phyloP scores from a whole-genome alignment of 257 asterid species.

The Solanum gandarillasii region DNA sequence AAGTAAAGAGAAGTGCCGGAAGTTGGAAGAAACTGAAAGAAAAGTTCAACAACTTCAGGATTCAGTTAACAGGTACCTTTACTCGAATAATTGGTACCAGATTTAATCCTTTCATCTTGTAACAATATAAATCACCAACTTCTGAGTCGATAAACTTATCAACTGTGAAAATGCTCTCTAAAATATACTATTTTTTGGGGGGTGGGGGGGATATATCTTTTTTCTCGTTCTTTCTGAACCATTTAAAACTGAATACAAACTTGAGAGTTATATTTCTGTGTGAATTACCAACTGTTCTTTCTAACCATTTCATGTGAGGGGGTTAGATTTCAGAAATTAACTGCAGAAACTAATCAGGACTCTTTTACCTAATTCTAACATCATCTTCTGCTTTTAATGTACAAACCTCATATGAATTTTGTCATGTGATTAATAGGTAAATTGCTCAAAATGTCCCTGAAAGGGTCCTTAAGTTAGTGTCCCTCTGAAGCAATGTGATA shows the following conservation, averaged over 20 bases:
- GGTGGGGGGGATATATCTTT: background rate
- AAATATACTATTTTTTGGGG: background rate
- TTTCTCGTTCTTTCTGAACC: background rate
- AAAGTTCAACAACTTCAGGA: slow-evolving; percentile 82
- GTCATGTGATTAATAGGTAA: background rate
- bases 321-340: background rate
- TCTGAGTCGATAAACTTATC: background rate
- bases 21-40: slow-evolving; percentile 83
- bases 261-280: background rate
- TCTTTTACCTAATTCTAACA: background rate
- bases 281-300: background rate
- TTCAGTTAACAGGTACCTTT: slow-evolving; percentile 65
- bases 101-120: background rate
- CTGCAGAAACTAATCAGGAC: background rate
- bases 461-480: background rate
- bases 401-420: background rate
- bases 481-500: background rate
- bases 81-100: background rate
- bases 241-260: background rate
- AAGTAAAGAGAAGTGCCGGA: slow-evolving; percentile 62
- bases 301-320: background rate
- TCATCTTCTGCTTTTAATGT: background rate
- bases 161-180: background rate
- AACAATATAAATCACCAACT: background rate
- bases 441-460: background rate